phyloP scores from a whole-genome alignment of 2,329 filamentous ascomycete genomes.

The Pestalotiopsis sp. region DNA sequence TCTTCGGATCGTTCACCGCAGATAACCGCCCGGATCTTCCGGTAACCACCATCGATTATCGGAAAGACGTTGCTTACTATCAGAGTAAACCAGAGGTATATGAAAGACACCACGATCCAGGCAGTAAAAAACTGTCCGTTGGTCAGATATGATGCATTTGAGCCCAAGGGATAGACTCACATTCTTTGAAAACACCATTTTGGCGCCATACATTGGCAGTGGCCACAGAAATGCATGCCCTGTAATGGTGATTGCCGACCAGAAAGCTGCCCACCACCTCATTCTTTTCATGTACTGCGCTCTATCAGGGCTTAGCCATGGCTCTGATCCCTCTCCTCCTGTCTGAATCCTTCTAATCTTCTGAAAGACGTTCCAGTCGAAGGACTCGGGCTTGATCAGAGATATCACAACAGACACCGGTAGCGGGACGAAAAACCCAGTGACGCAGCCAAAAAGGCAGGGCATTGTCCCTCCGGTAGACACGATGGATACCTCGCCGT shows the following conservation, averaged over 20 bases:
- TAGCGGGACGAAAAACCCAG: not conserved
- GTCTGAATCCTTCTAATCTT: not conserved
- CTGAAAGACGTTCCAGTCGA: not conserved
- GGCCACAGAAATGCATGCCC: constrained; percentile 17
- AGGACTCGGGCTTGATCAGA: not conserved
- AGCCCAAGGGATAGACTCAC: not conserved
- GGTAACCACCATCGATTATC: not conserved
- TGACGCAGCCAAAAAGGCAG: not conserved
- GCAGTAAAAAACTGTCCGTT: not conserved
- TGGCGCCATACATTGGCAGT: constrained; percentile 17
- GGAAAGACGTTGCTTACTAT: not conserved
- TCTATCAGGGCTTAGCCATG: constrained; percentile 10
- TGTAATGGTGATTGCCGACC: constrained; percentile 14
- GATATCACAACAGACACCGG: not conserved
- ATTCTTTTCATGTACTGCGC: constrained; percentile 15
- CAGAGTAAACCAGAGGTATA: not conserved
- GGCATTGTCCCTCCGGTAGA: not conserved
- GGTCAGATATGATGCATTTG: not conserved
- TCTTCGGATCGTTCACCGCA: not conserved
- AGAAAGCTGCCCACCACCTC: constrained; percentile 17
- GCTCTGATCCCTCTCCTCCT: not conserved
- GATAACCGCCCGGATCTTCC: not conserved
- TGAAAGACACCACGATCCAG: not conserved
- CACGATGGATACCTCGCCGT: constrained; percentile 1
- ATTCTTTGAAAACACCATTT: constrained; percentile 16